Percentiles rank a stretch among this genome's conserved stretches.
Evolutionary conservation across 2,329 filamentous ascomycete species (phyloP).

Genomic region (Alternaria burnsii): DNA sequence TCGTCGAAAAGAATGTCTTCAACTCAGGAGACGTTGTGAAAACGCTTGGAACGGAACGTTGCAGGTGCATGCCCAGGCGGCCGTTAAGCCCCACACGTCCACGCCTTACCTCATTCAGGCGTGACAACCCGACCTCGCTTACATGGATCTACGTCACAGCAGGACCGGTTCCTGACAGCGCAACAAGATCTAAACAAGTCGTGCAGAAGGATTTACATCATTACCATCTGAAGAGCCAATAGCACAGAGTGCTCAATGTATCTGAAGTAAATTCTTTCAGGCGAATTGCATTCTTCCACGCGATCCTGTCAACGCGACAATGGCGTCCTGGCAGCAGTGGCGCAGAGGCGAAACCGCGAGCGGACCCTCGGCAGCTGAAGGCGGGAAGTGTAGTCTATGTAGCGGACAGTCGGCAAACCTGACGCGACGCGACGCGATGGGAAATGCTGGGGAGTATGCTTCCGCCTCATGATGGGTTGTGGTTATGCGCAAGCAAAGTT

Average conservation of each 20-base stretch:
- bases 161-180: slow-evolving; percentile 18
- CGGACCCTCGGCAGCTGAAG: background rate
- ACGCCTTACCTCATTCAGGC: slow-evolving; percentile 20
- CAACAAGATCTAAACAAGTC: slow-evolving; percentile 10
- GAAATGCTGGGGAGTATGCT: background rate
- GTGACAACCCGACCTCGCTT: slow-evolving; percentile 18
- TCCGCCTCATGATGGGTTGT: background rate
- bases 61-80: slow-evolving; percentile 14
- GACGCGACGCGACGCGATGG: background rate
- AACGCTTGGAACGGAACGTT: slow-evolving; percentile 15
- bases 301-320: slow-evolving; percentile 21
- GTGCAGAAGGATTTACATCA: slow-evolving; percentile 31
- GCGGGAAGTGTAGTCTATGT: background rate
- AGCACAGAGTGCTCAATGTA: slow-evolving; percentile 13
- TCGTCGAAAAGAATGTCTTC: background rate
- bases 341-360: slow-evolving; percentile 8
- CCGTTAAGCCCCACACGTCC: slow-evolving; percentile 17
- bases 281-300: slow-evolving; percentile 23
- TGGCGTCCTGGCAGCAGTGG: slow-evolving; percentile 8
- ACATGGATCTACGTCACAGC: slow-evolving; percentile 18
- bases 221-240: slow-evolving; percentile 24
- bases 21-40: slow-evolving; percentile 11
- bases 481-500: slow-evolving; percentile 5
- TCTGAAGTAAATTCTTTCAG: slow-evolving; percentile 10
- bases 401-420: background rate